These are phyloP conservation scores for Thalassiosira exigua DNA, from an alignment of 352 stramenopile genomes.

Conservation along the genomic window DNA sequence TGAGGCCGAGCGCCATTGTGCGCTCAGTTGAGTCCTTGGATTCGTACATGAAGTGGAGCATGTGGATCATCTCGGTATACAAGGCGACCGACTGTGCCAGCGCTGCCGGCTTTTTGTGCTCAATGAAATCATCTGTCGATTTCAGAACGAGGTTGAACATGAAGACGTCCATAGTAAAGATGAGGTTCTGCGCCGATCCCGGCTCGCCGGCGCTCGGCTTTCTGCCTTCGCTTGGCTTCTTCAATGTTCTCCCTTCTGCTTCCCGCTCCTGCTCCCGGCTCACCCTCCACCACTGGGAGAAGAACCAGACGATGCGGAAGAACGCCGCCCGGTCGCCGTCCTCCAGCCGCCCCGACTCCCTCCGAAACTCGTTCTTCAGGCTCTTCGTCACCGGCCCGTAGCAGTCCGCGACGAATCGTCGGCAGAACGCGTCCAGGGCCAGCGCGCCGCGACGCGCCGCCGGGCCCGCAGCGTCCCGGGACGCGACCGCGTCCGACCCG, in stretches of 20 bases:
- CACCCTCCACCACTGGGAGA: conserved; percentile 78
- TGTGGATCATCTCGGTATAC: conserved; percentile 81
- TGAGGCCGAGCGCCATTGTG: conserved; percentile 80
- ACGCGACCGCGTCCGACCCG: conserved; percentile 12
- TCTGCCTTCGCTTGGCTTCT: neutral
- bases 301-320: conserved; percentile 83
- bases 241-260: neutral
- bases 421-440: conserved; percentile 74
- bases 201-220: neutral
- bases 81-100: conserved; percentile 73
- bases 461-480: conserved; percentile 47
- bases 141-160: conserved; percentile 84
- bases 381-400: conserved; percentile 86
- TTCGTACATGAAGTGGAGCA: conserved; percentile 72
- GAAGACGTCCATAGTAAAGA: conserved; percentile 86
- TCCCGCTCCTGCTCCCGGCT: conserved; percentile 4
- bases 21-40: conserved; percentile 76
- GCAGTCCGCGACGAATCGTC: conserved; percentile 73
- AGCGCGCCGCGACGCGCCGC: conserved; percentile 43
- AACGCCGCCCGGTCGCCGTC: conserved; percentile 77
- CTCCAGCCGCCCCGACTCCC: conserved; percentile 81
- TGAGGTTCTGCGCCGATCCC: conserved; percentile 64
- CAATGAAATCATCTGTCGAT: conserved; percentile 69
- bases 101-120: conserved; percentile 69
- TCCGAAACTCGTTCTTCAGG: conserved; percentile 87